Evolutionary conservation across 371 early-diverging fungal species (phyloP), one percentile per base, ranked within the genome.

Genomic region (Mortierella sp.): DNA sequence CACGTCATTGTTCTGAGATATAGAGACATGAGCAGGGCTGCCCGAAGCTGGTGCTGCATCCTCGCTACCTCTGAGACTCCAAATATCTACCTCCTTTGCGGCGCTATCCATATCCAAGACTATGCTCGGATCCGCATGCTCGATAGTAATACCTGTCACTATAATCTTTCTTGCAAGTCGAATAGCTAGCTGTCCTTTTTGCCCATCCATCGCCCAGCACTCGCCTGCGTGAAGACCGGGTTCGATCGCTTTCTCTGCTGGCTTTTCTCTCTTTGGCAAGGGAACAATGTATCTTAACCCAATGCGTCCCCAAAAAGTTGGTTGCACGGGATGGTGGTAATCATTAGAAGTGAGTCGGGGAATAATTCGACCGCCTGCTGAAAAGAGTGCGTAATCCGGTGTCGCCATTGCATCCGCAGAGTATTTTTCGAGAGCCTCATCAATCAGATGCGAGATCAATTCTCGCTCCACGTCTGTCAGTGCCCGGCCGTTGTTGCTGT

Each of bases 201-300:
- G 67, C 15, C 94, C 93, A n/a, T 69, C 74, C 86, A 92, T 87
- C 0, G 93, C 89, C 94, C 94, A 94, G 73, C 95, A 94, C 70
- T 93, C 87, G 38, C 94, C 94, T 7, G 90, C 83, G 24, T 88
- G 85, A 32, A 86, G 78, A 36, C 77, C 74, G 3, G 92, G 91
- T 32, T 87, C 83, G 24, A 93, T 83, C 1, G 86, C 87, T 32
- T 85, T 84, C 9, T 85, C 62, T 2, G 91, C 89, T 1, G 86
- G 83, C 48, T 83, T 84, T n/a, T 72, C 68, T n/a, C 67, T 63
- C 13, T 67, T 63, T 15, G 65, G 70, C n/a, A 77, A 41, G 1
- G 65, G 64, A n/a, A 69, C 63, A 38, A 83, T 16, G 61, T 76
- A 65, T 21, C 66, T 58, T 10, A 60, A 38, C 5, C 58, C 83